phyloP scores from a whole-genome alignment of 805 yeast species.

The Tetrapisispora arboricola region DNA sequence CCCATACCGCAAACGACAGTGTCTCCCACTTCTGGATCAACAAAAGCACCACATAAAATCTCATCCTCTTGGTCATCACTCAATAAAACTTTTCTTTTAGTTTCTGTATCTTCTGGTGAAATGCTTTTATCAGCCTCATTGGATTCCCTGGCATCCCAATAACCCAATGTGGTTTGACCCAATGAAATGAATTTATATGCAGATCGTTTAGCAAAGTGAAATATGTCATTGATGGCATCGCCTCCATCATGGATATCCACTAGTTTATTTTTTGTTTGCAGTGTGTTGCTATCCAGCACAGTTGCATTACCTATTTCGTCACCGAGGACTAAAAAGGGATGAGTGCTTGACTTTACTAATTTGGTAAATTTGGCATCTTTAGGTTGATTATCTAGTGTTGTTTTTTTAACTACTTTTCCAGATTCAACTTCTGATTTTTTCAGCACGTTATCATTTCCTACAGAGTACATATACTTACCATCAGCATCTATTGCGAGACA shows the following conservation, averaged over 20 bases:
- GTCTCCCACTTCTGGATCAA: slow-evolving; percentile 52
- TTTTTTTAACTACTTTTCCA: slow-evolving; percentile 66
- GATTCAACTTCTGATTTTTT: slow-evolving; percentile 62
- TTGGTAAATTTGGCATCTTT: slow-evolving; percentile 25
- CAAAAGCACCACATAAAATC: slow-evolving; percentile 61
- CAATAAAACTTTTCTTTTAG: slow-evolving; percentile 41
- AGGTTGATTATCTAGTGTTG: slow-evolving; percentile 12
- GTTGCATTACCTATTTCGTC: slow-evolving; percentile 60
- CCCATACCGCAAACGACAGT: slow-evolving; percentile 78
- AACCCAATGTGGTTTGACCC: slow-evolving; percentile 74
- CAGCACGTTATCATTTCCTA: slow-evolving; percentile 71
- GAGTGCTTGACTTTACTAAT: slow-evolving; percentile 27
- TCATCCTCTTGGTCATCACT: slow-evolving; percentile 95
- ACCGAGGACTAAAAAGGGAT: slow-evolving; percentile 41
- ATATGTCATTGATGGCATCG: slow-evolving; percentile 68
- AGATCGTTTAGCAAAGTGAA: slow-evolving; percentile 52
- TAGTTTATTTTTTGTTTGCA: slow-evolving; percentile 42
- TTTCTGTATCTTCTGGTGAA: slow-evolving; percentile 13
- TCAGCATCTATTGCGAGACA: slow-evolving; percentile 49
- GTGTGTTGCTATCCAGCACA: slow-evolving; percentile 49
- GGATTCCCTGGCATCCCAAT: slow-evolving; percentile 62
- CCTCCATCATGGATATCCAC: slow-evolving; percentile 57
- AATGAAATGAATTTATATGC: slow-evolving; percentile 69
- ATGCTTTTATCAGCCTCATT: slow-evolving; percentile 16
- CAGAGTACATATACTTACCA: slow-evolving; percentile 47